Evolutionary conservation across 2,329 filamentous ascomycete genomes (phyloP).

Genomic region (Cyclaneusma minus): DNA sequence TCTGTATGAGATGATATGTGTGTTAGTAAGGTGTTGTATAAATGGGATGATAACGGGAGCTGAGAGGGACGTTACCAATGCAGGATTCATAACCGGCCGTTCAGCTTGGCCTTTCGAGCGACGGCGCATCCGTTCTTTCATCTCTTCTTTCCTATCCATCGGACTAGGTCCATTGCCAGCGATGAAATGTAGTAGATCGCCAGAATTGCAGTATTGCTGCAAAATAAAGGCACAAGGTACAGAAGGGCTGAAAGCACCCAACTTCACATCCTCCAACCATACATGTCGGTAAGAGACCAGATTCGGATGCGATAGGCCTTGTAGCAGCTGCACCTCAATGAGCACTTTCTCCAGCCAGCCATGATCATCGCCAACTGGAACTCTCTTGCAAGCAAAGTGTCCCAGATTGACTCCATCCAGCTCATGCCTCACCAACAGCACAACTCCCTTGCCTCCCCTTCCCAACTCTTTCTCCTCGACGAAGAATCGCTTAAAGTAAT

Average conservation of each 20-base stretch:
- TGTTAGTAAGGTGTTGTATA: neutral
- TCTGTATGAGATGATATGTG: constrained; percentile 6
- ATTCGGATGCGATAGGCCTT: constrained; percentile 85
- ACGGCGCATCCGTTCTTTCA: constrained; percentile 77
- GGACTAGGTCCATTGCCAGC: constrained; percentile 49
- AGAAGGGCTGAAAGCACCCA: constrained; percentile 75
- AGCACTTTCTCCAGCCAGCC: constrained; percentile 91
- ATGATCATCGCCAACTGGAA: constrained; percentile 89
- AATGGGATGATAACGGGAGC: too few relatives aligned
- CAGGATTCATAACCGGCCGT: constrained; percentile 35
- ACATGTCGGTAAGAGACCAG: constrained; percentile 94
- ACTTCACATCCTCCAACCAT: constrained; percentile 80
- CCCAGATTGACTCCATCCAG: constrained; percentile 75
- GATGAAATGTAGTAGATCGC: constrained; percentile 79
- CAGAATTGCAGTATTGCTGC: constrained; percentile 92
- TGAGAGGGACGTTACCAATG: too few relatives aligned
- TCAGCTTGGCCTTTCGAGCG: constrained; percentile 67
- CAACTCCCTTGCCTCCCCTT: constrained; percentile 84
- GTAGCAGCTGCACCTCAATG: constrained; percentile 82
- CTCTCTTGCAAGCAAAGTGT: constrained; percentile 90
- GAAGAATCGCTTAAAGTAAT: constrained; percentile 90
- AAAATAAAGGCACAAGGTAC: constrained; percentile 94
- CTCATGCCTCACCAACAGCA: constrained; percentile 82
- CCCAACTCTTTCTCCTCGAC: constrained; percentile 77
- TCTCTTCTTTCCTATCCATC: constrained; percentile 57